Evolutionary conservation across 768 basidiomycete species (phyloP), one percentile per base, ranked within the genome.

Genomic region (Kwoniella sp.): DNA sequence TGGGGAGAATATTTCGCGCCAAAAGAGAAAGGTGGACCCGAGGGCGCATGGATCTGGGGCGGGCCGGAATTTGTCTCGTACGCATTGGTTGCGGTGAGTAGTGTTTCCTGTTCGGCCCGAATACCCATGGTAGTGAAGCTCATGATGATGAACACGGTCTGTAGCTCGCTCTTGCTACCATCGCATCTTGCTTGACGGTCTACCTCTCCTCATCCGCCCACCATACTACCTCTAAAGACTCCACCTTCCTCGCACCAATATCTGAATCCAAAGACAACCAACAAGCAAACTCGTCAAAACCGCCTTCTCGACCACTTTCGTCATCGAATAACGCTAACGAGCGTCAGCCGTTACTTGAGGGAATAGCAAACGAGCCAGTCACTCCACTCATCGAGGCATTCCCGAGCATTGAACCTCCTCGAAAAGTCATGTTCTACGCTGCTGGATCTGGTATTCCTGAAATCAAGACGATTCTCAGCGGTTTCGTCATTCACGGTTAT

Each of bases 401-500:
- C 24, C 58, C 58, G 25, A 22, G 8, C 22, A 10, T 54, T 5
- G 74, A 70, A 44, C 60, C 64, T 19, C 72, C 73, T 27, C 86
- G 92, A 58, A 86, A 87, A 71, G 84, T 88, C 51, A 83, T 92
- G 81, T 93, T 90, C 82, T 96, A 92, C 76, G 92, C 96, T 10
- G 92, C 92, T 21, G 96, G 96, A 21, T 91, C 89, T 73, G 96
- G 96, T 52, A 94, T 98, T 60, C 93, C 94, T 0, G 95, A 99
- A 80, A 89, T 99, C 77, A 99, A 99, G 56, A 62, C 57, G 49
- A 70, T 77, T 50, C 58, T 49, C 26, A 37, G 51, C 65, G 92
- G 94, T 36, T 97, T 96, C 74, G 94, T 97, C 25, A 96, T 99
- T 60, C 92, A 96, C 65, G 96, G 96, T 19, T 99, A 95, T 78